Conservation (phyloP, 2,329 filamentous ascomycete species). For the Fonsecaea erecta region DNA sequence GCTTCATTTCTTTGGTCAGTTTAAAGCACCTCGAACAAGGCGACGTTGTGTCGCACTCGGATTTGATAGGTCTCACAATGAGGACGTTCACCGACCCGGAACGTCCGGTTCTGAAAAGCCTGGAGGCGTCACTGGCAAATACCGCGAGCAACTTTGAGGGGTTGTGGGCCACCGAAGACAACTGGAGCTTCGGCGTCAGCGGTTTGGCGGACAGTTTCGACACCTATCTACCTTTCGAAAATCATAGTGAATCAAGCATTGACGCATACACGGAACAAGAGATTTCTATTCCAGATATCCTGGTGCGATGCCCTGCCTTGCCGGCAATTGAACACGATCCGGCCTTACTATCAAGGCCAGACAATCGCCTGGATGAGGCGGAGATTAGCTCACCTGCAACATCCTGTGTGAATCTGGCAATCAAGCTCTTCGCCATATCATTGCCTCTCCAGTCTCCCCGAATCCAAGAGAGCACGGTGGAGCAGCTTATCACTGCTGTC, state of each 20-base stretch:
- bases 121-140: slow-evolving; percentile 89
- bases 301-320: slow-evolving; percentile 32
- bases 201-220: slow-evolving; percentile 80
- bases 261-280: slow-evolving; percentile 38
- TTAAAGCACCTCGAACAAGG: slow-evolving; percentile 82
- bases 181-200: slow-evolving; percentile 91
- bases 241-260: slow-evolving; percentile 46
- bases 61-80: slow-evolving; percentile 84
- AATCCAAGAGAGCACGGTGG: slow-evolving; percentile 92
- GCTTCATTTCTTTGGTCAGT: slow-evolving; percentile 88
- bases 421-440: slow-evolving; percentile 88
- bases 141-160: slow-evolving; percentile 89
- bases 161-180: slow-evolving; percentile 93
- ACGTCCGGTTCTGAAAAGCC: slow-evolving; percentile 73
- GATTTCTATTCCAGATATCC: slow-evolving; percentile 34
- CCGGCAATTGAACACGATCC: slow-evolving; percentile 68
- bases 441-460: slow-evolving; percentile 87
- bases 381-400: slow-evolving; percentile 70
- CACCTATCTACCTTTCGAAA: slow-evolving; percentile 63
- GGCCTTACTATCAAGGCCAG: slow-evolving; percentile 28
- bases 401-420: slow-evolving; percentile 91
- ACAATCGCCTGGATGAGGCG: slow-evolving; percentile 15
- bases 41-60: slow-evolving; percentile 87
- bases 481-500: slow-evolving; percentile 90
- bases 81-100: slow-evolving; percentile 93